Evolutionary conservation across 176 grass and related monocot genomes (phyloP).

Genomic region (sorghum (Sorghum bicolor)): DNA sequence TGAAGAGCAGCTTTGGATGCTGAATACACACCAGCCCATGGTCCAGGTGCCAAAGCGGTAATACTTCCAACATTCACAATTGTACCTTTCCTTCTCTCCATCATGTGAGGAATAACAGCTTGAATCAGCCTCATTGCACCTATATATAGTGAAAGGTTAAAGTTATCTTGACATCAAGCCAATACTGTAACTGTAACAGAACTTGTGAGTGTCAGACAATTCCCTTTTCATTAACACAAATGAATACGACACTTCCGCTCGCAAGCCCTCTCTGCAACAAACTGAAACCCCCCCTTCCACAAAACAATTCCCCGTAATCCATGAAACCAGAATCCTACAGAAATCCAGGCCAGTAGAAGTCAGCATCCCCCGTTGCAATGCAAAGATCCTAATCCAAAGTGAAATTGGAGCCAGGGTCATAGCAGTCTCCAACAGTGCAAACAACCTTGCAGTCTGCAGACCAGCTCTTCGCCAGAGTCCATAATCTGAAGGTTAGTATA

Average conservation of each 20-base stretch:
- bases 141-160: conserved; percentile 9
- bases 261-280: not conserved
- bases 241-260: not conserved
- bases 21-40: conserved; percentile 92
- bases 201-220: not conserved
- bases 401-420: not conserved
- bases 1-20: conserved; percentile 92
- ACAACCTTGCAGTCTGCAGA: not conserved
- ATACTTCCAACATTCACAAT: conserved; percentile 94
- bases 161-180: not conserved
- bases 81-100: conserved; percentile 66
- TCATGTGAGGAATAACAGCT: conserved; percentile 85
- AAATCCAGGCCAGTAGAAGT: not conserved
- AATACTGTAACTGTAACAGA: not conserved
- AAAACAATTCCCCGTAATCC: not conserved
- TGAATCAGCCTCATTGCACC: conserved; percentile 90
- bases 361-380: not conserved
- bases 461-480: not conserved
- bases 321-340: not conserved
- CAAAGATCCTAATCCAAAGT: not conserved
- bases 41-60: conserved; percentile 77
- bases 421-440: not conserved
- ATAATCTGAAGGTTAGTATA: not conserved
- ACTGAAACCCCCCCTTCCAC: not conserved
- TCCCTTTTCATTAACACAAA: not conserved